These are phyloP conservation scores for Cenchrus purpureus DNA, from an alignment of 176 grass and related monocot genomes.

Conservation along the genomic window DNA sequence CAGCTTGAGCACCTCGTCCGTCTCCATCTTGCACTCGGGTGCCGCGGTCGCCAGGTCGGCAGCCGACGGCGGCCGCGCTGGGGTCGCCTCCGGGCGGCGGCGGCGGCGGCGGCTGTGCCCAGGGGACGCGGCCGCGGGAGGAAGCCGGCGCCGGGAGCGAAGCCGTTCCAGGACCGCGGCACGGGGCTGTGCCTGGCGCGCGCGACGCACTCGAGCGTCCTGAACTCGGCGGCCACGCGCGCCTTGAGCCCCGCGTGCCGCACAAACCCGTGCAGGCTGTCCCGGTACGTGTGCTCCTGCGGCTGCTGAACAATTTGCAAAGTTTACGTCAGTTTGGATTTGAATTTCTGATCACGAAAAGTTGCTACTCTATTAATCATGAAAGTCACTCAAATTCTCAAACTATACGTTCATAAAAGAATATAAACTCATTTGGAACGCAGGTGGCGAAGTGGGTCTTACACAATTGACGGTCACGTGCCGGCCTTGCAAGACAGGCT, in stretches of 20 bases:
- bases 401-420: background rate
- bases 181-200: constrained; percentile 17
- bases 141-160: background rate
- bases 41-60: background rate
- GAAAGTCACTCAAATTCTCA: background rate
- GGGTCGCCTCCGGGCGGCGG: background rate
- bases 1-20: constrained; percentile 58
- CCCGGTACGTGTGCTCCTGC: constrained; percentile 43
- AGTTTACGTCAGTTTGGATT: background rate
- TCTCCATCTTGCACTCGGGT: constrained; percentile 50
- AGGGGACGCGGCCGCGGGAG: background rate
- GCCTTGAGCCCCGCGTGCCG: constrained; percentile 52
- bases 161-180: constrained; percentile 19
- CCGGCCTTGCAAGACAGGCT: constrained; percentile 7
- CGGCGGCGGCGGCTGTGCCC: background rate
- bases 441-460: background rate
- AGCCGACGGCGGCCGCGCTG: background rate
- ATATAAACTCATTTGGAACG: background rate
- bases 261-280: constrained; percentile 53
- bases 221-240: constrained; percentile 52
- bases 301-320: constrained; percentile 37
- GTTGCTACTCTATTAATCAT: background rate
- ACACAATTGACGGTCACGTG: constrained; percentile 12
- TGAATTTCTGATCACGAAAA: background rate
- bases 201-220: constrained; percentile 38